Base-by-base conservation (phyloP, 257 asterid genomes). In the Echium plantagineum region DNA sequence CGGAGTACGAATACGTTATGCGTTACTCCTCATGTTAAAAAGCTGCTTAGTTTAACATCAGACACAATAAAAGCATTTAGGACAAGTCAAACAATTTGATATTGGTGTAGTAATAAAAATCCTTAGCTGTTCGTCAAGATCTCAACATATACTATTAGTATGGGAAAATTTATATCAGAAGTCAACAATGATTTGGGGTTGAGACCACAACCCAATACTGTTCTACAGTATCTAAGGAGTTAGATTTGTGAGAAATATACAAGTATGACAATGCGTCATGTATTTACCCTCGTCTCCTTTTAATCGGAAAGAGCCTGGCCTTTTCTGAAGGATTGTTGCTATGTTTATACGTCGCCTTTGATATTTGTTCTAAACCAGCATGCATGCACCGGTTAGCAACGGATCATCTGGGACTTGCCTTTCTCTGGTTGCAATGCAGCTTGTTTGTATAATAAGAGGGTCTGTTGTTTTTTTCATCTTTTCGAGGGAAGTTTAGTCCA, bases 401-500 rank as follows among this genome's bases (percentile, higher is more conserved):
- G 24, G 42, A 57, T 31, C 22, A 49, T 31, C 28, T n/a, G 24
- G 59, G 13, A n/a, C 22, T 21, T 21, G 21, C 15, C 13, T 26
- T 46, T 53, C n/a, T 13, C 38, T 24, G 1, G 5, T 5, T 49
- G 48, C 66, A 59, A 38, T 22, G 15, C 15, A 5, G 28, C 3
- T 4, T 18, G 54, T 48, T 52, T 61, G 63, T 57, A 13, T 56
- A 57, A 62, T 8, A 24, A 62, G 51, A 21, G 48, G 63, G 55
- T 22, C 7, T 2, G 13, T 28, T 21, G 48, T 51, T 48, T 21
- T 21, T 48, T 21, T 54, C 31, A 53, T 62, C 10, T 12, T 30
- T 20, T 21, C 49, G 0, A 42, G 49, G 22, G 52, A 21, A 24
- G 30, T 38, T 54, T 61, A 66, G 57, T 89, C 95, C 48, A 89